Evolutionary conservation across 2,329 filamentous ascomycete genomes (phyloP).

Genomic region (Aspergillus puulaauensis): DNA sequence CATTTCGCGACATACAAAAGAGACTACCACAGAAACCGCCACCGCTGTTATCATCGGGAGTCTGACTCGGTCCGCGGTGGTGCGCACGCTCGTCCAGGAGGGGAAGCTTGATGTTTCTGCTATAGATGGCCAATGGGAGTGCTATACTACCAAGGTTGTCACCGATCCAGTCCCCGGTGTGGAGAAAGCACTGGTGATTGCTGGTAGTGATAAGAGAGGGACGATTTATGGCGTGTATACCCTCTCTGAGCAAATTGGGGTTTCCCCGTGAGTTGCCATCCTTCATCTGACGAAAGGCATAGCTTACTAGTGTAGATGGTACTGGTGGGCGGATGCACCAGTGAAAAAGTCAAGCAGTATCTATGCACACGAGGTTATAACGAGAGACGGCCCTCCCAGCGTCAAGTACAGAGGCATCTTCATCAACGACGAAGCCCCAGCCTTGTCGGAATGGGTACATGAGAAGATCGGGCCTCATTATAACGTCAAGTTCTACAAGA

Average conservation of each 20-base stretch:
- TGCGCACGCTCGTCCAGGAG: neutral
- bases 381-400: neutral
- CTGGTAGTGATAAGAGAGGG: neutral
- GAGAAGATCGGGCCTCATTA: neutral
- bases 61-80: too few species aligned
- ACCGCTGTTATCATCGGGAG: too few species aligned
- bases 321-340: neutral
- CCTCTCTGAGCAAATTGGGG: neutral
- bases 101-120: neutral
- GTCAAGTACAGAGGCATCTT: neutral
- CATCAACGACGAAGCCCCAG: neutral
- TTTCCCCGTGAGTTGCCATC: neutral
- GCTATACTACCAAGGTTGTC: neutral
- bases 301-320: neutral
- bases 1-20: accelerated
- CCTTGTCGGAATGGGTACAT: neutral
- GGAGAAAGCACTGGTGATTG: neutral
- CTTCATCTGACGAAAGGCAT: neutral
- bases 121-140: neutral
- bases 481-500: neutral
- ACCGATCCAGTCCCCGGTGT: too few species aligned
- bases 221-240: neutral
- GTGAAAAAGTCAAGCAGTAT: neutral
- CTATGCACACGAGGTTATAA: neutral
- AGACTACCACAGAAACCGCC: too few species aligned